Conservation (phyloP, 306 rosid genomes). For the Vachellia collinsii region DNA sequence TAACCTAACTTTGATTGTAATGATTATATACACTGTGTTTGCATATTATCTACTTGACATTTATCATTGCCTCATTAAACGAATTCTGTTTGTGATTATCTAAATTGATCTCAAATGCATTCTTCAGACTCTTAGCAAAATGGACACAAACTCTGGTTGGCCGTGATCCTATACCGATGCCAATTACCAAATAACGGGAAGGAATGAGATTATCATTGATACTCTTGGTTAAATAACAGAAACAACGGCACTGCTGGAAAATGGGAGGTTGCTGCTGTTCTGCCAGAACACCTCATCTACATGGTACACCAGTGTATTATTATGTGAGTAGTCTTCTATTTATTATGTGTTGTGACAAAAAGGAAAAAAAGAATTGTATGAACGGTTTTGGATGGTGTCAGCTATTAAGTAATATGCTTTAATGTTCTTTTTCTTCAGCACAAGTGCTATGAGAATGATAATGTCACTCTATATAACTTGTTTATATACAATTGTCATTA, state of each 20-base stretch:
- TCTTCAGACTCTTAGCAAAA: slow-evolving; percentile 25
- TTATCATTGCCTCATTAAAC: slow-evolving; percentile 12
- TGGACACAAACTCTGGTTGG: slow-evolving; percentile 11
- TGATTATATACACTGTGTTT: background rate
- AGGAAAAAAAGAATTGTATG: background rate
- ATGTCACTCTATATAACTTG: slow-evolving; percentile 8
- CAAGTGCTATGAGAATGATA: slow-evolving; percentile 23
- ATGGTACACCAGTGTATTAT: slow-evolving; percentile 76
- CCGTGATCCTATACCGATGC: slow-evolving; percentile 33
- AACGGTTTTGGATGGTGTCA: background rate
- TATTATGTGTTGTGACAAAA: background rate
- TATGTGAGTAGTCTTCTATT: slow-evolving; percentile 64
- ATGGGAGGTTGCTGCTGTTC: slow-evolving; percentile 98
- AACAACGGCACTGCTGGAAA: slow-evolving; percentile 39
- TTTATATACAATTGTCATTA: slow-evolving; percentile 15
- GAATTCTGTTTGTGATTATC: slow-evolving; percentile 4
- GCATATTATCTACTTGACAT: slow-evolving; percentile 15
- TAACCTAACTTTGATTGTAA: slow-evolving; percentile 9
- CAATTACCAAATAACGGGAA: slow-evolving; percentile 44
- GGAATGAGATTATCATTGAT: slow-evolving; percentile 42
- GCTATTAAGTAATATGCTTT: background rate
- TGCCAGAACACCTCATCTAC: slow-evolving; percentile 75
- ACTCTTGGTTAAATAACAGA: slow-evolving; percentile 45
- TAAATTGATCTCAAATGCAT: background rate
- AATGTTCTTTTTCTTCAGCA: slow-evolving; percentile 8